Evolutionary conservation across 305 asterid genomes (phyloP).

Genomic region (Fraxinus velutina): DNA sequence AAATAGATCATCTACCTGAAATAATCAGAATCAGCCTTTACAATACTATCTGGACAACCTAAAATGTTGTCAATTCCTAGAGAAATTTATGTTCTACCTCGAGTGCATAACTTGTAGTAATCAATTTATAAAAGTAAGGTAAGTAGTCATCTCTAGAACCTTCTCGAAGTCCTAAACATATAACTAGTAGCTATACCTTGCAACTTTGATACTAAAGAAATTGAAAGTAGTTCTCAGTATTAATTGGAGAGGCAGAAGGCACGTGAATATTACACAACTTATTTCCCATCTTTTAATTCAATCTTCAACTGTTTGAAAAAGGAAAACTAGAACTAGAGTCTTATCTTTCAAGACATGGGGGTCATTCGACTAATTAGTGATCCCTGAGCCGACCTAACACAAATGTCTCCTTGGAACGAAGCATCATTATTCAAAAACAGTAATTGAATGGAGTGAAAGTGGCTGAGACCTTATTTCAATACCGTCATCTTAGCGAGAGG

Average conservation of each 20-base stretch:
- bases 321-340: neutral
- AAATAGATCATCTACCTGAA: neutral
- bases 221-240: neutral
- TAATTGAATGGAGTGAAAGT: neutral
- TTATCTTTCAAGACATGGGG: neutral
- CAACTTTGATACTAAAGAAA: neutral
- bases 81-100: neutral
- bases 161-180: neutral
- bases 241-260: neutral
- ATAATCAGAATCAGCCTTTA: neutral
- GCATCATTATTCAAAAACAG: neutral
- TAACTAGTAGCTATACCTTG: neutral
- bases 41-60: neutral
- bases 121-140: constrained; percentile 4
- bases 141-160: neutral
- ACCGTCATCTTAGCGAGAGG: neutral
- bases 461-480: neutral
- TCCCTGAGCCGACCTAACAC: neutral
- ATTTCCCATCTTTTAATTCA: neutral
- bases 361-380: neutral
- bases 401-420: neutral
- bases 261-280: neutral
- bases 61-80: constrained; percentile 3
- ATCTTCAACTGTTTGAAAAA: neutral
- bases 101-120: neutral